Conservation (phyloP, 164 flowering plant species). For the Vitis amurensis region DNA sequence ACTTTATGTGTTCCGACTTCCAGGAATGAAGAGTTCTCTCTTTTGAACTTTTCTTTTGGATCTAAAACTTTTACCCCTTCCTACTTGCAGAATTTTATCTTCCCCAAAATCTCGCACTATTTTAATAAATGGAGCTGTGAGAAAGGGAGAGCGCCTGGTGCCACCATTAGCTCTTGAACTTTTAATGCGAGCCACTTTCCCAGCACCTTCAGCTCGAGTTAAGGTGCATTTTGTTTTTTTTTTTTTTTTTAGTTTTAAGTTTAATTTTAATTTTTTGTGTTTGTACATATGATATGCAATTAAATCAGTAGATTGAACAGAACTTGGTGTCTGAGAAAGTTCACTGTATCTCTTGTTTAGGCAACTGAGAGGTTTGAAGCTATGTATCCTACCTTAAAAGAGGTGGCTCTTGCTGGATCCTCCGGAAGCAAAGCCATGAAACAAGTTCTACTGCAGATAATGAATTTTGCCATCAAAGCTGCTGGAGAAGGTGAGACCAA, state of each 20-base stretch:
- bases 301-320: neutral
- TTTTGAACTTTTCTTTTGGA: neutral
- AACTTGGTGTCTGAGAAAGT: neutral
- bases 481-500: conserved; percentile 55
- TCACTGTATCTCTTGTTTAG: conserved; percentile 34
- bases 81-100: conserved; percentile 58
- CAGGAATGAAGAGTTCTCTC: neutral
- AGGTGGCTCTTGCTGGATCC: conserved; percentile 80
- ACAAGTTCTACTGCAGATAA: conserved; percentile 71
- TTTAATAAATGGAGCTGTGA: conserved; percentile 74
- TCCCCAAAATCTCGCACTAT: conserved; percentile 75
- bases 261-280: neutral
- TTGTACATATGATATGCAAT: neutral
- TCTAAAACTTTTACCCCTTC: conserved; percentile 9
- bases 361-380: conserved; percentile 96
- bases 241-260: neutral
- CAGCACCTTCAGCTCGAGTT: conserved; percentile 62
- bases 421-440: conserved; percentile 89
- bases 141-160: conserved; percentile 86
- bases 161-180: conserved; percentile 76
- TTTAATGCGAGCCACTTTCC: conserved; percentile 67
- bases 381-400: conserved; percentile 73
- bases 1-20: neutral
- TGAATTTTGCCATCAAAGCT: conserved; percentile 47
- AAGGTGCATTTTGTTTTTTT: conserved; percentile 48